Conservation (phyloP, 177 flowering plant species). For the Vitis hybrid region DNA sequence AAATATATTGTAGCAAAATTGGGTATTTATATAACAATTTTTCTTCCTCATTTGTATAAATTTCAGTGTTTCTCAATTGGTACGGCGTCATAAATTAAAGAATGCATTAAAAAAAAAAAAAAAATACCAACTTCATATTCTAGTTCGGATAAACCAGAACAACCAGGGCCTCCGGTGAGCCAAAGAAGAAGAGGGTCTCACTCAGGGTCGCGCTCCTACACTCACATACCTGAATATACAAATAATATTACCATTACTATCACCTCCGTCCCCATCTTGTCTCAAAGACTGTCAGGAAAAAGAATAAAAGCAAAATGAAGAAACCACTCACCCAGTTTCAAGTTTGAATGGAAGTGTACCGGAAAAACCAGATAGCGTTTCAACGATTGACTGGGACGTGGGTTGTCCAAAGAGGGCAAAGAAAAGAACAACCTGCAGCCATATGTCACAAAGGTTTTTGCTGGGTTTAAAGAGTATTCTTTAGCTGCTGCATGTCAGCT, state of each 20-base stretch:
- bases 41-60: no score
- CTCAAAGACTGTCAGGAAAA: background rate
- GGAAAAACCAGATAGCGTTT: constrained; percentile 9
- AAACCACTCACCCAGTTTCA: constrained; percentile 9
- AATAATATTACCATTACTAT: background rate
- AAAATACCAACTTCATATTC: constrained; percentile 9
- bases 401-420: no score
- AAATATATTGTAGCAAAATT: no score
- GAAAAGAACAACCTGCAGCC: no score
- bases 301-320: background rate
- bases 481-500: no score
- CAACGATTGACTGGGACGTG: constrained; percentile 3
- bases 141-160: constrained; percentile 2
- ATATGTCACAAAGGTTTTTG: no score
- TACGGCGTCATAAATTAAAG: no score
- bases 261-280: no score
- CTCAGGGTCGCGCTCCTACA: background rate
- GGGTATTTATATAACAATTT: no score
- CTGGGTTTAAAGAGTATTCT: no score
- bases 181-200: constrained; percentile 5
- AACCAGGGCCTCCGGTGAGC: constrained; percentile 17
- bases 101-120: background rate
- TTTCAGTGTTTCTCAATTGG: no score
- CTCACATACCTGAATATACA: background rate
- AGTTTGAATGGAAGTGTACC: constrained; percentile 20